phyloP scores from a whole-genome alignment of 2,329 filamentous ascomycete genomes.

The Paraphaeosphaeria sporulosa region DNA sequence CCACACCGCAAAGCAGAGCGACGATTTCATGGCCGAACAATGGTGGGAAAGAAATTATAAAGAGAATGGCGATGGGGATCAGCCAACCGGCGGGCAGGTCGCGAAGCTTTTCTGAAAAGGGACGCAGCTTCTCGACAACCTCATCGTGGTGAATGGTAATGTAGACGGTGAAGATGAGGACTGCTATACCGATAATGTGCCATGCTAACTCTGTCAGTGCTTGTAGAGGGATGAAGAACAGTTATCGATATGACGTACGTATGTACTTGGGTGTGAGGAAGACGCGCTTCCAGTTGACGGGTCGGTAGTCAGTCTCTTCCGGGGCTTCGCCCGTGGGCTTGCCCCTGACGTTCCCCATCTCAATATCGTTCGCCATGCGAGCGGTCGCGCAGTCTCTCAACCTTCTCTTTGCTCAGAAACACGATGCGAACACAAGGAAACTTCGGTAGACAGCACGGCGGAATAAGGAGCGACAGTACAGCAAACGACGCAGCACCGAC shows the following conservation, averaged over 20 bases:
- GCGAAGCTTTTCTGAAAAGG: constrained; percentile 44
- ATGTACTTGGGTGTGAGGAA: constrained; percentile 46
- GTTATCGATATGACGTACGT: constrained; percentile 30
- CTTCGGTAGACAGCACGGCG: neutral
- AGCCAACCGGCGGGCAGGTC: constrained; percentile 46
- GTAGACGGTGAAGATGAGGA: constrained; percentile 37
- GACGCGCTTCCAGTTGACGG: constrained; percentile 44
- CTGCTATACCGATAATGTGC: constrained; percentile 40
- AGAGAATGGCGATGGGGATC: constrained; percentile 43
- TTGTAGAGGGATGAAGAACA: neutral
- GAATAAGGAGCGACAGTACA: neutral
- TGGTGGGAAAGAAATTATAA: constrained; percentile 46
- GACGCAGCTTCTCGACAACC: constrained; percentile 43
- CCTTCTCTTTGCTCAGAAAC: neutral
- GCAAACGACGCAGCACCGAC: neutral
- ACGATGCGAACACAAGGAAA: neutral
- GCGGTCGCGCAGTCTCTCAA: neutral
- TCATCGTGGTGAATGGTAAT: constrained; percentile 41
- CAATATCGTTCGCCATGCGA: constrained; percentile 35
- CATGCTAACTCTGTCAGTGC: constrained; percentile 32
- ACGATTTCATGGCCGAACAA: constrained; percentile 46
- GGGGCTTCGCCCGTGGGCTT: constrained; percentile 27
- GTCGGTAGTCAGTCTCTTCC: constrained; percentile 43
- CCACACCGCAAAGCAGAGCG: constrained; percentile 44
- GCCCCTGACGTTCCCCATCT: constrained; percentile 37